Percentiles rank a stretch among this genome's conserved stretches.
Conservation (phyloP, 768 basidiomycete species). For the Trichaptum fuscoviolaceum region DNA sequence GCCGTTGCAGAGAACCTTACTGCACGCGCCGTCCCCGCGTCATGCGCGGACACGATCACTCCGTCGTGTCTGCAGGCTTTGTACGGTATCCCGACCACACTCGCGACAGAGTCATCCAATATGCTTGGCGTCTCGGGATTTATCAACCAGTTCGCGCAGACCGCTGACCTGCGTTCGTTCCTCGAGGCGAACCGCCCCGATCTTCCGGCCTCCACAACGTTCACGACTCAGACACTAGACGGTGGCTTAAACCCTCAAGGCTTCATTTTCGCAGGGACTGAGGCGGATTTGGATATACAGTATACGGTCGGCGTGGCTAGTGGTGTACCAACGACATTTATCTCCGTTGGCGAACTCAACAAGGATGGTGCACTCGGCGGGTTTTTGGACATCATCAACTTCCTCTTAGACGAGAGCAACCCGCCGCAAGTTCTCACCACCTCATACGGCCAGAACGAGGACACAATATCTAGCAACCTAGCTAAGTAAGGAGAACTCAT, state of each 20-base stretch:
- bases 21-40: slow-evolving; percentile 17
- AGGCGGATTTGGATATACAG: slow-evolving; percentile 18
- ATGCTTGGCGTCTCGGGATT: slow-evolving; percentile 27
- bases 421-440: slow-evolving; percentile 27
- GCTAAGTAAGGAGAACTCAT: slow-evolving; percentile 15
- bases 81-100: slow-evolving; percentile 30
- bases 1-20: slow-evolving; percentile 6
- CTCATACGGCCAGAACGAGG: slow-evolving; percentile 24
- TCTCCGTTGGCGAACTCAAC: slow-evolving; percentile 16
- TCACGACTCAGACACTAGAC: slow-evolving; percentile 15
- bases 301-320: slow-evolving; percentile 24
- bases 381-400: slow-evolving; percentile 23
- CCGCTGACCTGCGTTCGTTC: slow-evolving; percentile 19
- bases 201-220: slow-evolving; percentile 17
- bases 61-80: slow-evolving; percentile 28
- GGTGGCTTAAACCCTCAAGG: slow-evolving; percentile 17
- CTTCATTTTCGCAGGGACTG: slow-evolving; percentile 13
- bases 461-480: slow-evolving; percentile 13
- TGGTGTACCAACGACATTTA: slow-evolving; percentile 22
- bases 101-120: slow-evolving; percentile 20
- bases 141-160: slow-evolving; percentile 26
- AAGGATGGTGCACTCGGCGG: slow-evolving; percentile 10
- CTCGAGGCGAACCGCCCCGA: slow-evolving; percentile 16
- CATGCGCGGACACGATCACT: slow-evolving; percentile 20
- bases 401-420: slow-evolving; percentile 16